phyloP scores from a whole-genome alignment of 202 grass and related monocot genomes.

The Zoysia matrella region DNA sequence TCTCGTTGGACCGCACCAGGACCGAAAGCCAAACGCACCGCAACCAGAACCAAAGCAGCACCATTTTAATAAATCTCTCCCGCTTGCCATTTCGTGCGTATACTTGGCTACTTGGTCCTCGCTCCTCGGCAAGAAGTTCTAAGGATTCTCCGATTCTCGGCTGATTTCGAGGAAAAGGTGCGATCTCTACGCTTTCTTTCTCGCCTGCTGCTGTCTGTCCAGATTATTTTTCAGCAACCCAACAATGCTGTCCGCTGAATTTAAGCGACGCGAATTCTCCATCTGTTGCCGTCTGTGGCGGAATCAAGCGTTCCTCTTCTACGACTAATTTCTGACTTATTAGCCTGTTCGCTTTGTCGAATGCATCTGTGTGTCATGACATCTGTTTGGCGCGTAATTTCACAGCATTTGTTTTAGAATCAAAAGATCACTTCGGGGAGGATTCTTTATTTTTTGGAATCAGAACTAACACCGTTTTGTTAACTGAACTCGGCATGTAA shows the following conservation, averaged over 20 bases:
- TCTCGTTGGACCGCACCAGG: too few relatives aligned
- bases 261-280: not conserved
- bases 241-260: not conserved
- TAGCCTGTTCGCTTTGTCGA: not conserved
- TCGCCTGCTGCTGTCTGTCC: not conserved
- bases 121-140: not conserved
- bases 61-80: too few relatives aligned
- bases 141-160: constrained; percentile 14
- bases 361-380: not conserved
- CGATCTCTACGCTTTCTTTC: constrained; percentile 9
- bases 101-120: constrained; percentile 2
- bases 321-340: not conserved
- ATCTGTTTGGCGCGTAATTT: not conserved
- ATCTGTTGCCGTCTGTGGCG: not conserved
- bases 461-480: too few relatives aligned
- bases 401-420: too few relatives aligned
- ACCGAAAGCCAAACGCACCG: too few relatives aligned
- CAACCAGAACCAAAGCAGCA: too few relatives aligned
- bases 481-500: too few relatives aligned
- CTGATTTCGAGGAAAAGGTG: not conserved
- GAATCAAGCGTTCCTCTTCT: not conserved
- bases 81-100: too few relatives aligned
- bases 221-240: not conserved
- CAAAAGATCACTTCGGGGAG: too few relatives aligned
- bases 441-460: too few relatives aligned